These are phyloP conservation scores for Arthrobotrys iridis DNA, from an alignment of 2,329 filamentous ascomycete species.

Conservation along the genomic window DNA sequence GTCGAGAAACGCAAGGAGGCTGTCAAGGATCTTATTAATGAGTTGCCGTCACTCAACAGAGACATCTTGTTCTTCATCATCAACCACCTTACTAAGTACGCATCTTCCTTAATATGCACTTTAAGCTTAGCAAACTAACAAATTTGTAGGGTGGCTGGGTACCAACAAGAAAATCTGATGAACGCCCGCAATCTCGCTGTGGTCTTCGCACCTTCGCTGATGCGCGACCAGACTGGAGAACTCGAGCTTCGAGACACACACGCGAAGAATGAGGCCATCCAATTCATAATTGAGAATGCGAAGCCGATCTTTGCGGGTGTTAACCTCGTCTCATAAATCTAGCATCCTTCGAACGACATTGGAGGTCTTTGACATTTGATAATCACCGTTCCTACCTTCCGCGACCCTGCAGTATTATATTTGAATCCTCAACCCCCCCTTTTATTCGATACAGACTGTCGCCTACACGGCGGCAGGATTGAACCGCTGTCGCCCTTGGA, in stretches of 20 bases:
- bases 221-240: conserved; percentile 88
- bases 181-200: conserved; percentile 95
- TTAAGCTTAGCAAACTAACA: conserved; percentile 56
- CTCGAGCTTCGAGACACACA: conserved; percentile 97
- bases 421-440: background rate
- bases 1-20: conserved; percentile 75
- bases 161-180: conserved; percentile 69
- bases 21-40: conserved; percentile 77
- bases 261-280: conserved; percentile 88
- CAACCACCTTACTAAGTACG: conserved; percentile 90
- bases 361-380: background rate
- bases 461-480: background rate
- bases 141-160: conserved; percentile 60
- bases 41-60: conserved; percentile 82
- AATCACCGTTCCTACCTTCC: background rate
- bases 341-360: background rate
- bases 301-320: conserved; percentile 75
- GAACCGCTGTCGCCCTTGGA: conserved; percentile 21
- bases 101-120: background rate
- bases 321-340: conserved; percentile 24
- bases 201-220: conserved; percentile 96
- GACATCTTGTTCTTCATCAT: conserved; percentile 93
- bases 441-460: background rate
- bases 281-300: conserved; percentile 92
- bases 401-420: background rate